Base-by-base conservation (phyloP, 1,139 yeast species). In the Suhomyces taliae region DNA sequence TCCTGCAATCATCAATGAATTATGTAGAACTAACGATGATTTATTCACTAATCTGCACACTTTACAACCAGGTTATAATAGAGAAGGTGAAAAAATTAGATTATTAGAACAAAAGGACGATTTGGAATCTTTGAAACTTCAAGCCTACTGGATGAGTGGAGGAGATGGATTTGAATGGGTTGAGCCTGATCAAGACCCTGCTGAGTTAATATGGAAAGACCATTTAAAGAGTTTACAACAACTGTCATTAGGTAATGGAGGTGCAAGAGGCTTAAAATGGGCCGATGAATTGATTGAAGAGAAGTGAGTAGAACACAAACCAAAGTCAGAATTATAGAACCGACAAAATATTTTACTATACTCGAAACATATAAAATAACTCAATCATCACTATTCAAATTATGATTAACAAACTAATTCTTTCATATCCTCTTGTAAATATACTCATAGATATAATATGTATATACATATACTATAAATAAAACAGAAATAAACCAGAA, bases 131-230 rank as follows among this genome's bases (percentile, higher is more conserved):
- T 63, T 82, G 42, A 74, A 78, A 67, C 64, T 83, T 57, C 83
- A 85, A 58, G 90, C 89, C 44, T 87, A 86, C 64, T 87, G 95
- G 93, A 79, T 85, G 60, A 71, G 80, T 47, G 86, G 85, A 10
- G 90, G 90, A 12, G 90, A 84, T 51, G 86, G 87, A 11, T 86
- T 85, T 59, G 87, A 83, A 53, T 87, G 91, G 88, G 83, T 78
- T 8, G 93, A 86, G 57, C 91, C 91, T 0, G 93, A 87, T 60
- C 85, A 83, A 58, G 93, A 86, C 58, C 91, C 91, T 0, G 90
- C 90, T 0, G 87, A 83, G 34, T 57, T 83, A 26, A 57, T 78
- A 32, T 84, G 88, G 89, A 68, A 73, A 40, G 47, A 60, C 2
- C 73, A 73, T 59, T 65, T 70, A 48, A 56, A 58, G 4, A 49